Evolutionary conservation across 2,329 filamentous ascomycete species (phyloP), one percentile per base, ranked within the genome.

Genomic region (Venturiaceae sp.): DNA sequence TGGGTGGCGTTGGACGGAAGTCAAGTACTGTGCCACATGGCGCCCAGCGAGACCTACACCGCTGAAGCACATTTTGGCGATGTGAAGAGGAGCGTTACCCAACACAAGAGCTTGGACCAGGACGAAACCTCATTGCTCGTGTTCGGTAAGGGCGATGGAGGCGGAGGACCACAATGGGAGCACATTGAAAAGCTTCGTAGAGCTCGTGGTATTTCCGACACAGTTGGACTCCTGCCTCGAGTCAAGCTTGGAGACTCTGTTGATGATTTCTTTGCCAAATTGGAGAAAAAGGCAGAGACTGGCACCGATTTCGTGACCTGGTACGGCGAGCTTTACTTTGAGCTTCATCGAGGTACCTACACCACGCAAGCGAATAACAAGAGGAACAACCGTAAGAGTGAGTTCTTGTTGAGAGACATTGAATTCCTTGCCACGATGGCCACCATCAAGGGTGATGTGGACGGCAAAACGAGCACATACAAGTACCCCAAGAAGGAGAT

Each of bases 281-380:
- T 99, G 3, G 87, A 96, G 71, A 83, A 87, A 72, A 95, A 92
- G 74, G 84, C 84, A 30, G 76, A 77, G 32, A 72, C 78, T 21
- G 82, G 82, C 21, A 83, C 83, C 2, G 80, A 90, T 19, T 86
- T 96, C 57, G 88, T 91, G 26, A 97, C 94, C 1, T 99, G 94
- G 94, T 96, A 96, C 69, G 94, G 94, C 44, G 94, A 99, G 75
- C 81, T 99, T 8, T 99, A 99, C 75, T 96, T 99, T 71, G 94
- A 99, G 73, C 82, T 99, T 53, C 94, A 99, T 71, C 88, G 94
- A 61, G 94, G 94, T 57, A 97, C 92, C 13, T 97, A 97, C 74
- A 99, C 94, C 3, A 96, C 92, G 0, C 92, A 97, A 71, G 88
- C 92, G 60, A 96, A 96, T 75, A 99, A 96, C 78, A 99, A 99